phyloP scores from a whole-genome alignment of 257 asterid genomes.

The Solanum gandarillasii region DNA sequence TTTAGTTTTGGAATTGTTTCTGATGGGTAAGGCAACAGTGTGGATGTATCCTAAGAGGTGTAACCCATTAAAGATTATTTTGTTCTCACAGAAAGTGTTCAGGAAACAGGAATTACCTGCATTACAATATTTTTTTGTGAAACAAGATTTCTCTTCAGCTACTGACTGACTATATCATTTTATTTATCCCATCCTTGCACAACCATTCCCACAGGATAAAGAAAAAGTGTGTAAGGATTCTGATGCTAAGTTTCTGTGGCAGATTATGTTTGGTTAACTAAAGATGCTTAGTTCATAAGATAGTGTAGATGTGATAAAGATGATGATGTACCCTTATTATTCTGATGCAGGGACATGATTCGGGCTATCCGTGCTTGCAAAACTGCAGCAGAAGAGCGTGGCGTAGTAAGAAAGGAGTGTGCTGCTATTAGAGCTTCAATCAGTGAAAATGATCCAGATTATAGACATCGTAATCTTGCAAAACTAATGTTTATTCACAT shows the following conservation, averaged over 20 bases:
- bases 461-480: constrained; percentile 90
- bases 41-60: neutral
- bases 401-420: constrained; percentile 93
- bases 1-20: neutral
- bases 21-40: neutral
- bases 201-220: neutral
- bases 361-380: constrained; percentile 93
- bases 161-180: neutral
- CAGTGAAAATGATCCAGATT: constrained; percentile 83
- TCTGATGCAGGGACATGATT: constrained; percentile 84
- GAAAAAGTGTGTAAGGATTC: neutral
- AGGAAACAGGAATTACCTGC: neutral
- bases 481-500: constrained; percentile 99
- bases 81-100: neutral
- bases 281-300: neutral
- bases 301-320: neutral
- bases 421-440: constrained; percentile 94
- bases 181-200: neutral
- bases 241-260: neutral
- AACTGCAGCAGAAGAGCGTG: constrained; percentile 99
- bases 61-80: neutral
- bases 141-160: neutral
- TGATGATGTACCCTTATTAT: neutral
- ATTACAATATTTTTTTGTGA: neutral
- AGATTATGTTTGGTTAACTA: neutral